Percentiles rank a stretch among this genome's conserved stretches.
Evolutionary conservation across 2,329 filamentous ascomycete genomes (phyloP).

Genomic region (Aspergillus persii): DNA sequence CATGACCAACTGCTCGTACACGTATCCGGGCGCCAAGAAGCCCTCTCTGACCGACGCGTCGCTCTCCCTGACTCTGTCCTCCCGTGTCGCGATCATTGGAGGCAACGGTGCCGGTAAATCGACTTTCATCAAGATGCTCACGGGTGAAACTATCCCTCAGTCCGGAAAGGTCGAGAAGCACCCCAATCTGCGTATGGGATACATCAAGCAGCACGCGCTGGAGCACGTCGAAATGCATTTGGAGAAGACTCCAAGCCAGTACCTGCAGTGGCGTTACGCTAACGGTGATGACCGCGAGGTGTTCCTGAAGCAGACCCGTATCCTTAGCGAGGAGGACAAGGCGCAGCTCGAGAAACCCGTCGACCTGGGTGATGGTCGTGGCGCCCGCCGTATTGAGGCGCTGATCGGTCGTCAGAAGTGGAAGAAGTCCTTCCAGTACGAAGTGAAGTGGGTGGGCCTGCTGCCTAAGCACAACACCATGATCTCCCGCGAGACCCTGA

Average conservation of each 20-base stretch:
- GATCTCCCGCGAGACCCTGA: conserved; percentile 87
- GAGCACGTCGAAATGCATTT: conserved; percentile 99
- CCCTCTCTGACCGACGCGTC: conserved; percentile 84
- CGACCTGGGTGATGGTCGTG: conserved; percentile 79
- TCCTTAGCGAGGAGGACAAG: conserved; percentile 79
- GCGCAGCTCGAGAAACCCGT: conserved; percentile 89
- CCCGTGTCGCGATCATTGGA: conserved; percentile 92
- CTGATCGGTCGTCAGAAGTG: conserved; percentile 96
- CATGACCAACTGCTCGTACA: conserved; percentile 87
- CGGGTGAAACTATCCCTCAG: conserved; percentile 83
- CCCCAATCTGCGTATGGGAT: conserved; percentile 96
- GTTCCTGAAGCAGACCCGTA: conserved; percentile 93
- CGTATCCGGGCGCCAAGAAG: conserved; percentile 87
- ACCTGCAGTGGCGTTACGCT: conserved; percentile 96
- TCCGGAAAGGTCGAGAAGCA: conserved; percentile 93
- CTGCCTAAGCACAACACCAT: conserved; percentile 91
- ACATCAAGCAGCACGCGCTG: conserved; percentile 98
- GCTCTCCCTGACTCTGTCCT: conserved; percentile 84
- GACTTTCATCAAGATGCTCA: conserved; percentile 95
- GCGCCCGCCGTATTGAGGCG: conserved; percentile 73
- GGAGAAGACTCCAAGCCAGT: conserved; percentile 98
- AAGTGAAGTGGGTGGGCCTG: conserved; percentile 90
- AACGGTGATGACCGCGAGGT: conserved; percentile 97
- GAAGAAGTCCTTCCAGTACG: conserved; percentile 99
- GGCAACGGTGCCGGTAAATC: conserved; percentile 98